These are phyloP conservation scores for Irpex lacteus DNA, from an alignment of 1,284 basidiomycete genomes.

Conservation along the genomic window DNA sequence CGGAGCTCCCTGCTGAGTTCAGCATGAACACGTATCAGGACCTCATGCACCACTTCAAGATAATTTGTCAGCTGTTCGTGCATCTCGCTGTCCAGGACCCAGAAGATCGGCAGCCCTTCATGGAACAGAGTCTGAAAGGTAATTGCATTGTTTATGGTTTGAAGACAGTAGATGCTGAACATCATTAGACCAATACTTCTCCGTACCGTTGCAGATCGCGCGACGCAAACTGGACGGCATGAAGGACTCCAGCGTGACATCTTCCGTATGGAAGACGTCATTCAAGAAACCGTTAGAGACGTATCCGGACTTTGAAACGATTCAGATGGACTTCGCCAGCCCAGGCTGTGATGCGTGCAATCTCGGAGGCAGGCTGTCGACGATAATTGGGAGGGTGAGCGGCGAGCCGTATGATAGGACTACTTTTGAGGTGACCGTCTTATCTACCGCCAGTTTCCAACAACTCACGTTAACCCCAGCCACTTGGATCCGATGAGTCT, in stretches of 20 bases:
- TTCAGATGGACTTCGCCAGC: conserved; percentile 51
- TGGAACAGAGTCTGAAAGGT: conserved; percentile 56
- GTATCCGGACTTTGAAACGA: conserved; percentile 61
- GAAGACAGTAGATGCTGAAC: not conserved
- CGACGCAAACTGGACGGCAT: conserved; percentile 67
- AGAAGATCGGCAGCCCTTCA: conserved; percentile 50
- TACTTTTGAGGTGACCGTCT: conserved; percentile 50
- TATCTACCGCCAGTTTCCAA: not conserved
- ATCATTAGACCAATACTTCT: conserved; percentile 59
- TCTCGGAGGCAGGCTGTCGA: conserved; percentile 66
- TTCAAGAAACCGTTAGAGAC: conserved; percentile 65
- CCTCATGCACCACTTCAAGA: conserved; percentile 75
- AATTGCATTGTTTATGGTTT: not conserved
- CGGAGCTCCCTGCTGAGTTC: conserved; percentile 67
- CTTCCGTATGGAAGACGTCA: conserved; percentile 73
- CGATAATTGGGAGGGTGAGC: conserved; percentile 50
- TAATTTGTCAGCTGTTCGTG: conserved; percentile 82
- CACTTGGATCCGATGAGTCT: not conserved
- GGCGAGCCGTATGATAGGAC: conserved; percentile 58
- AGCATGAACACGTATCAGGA: conserved; percentile 77
- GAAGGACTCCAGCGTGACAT: conserved; percentile 70
- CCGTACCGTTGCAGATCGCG: conserved; percentile 58
- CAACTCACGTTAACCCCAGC: not conserved
- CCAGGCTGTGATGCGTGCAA: conserved; percentile 78
- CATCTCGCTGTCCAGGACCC: conserved; percentile 66